A percentile compares a stretch with the other conserved stretches of the same genome.
Conservation (phyloP, 306 rosid genomes). For the Pterocarpus santalinus region DNA sequence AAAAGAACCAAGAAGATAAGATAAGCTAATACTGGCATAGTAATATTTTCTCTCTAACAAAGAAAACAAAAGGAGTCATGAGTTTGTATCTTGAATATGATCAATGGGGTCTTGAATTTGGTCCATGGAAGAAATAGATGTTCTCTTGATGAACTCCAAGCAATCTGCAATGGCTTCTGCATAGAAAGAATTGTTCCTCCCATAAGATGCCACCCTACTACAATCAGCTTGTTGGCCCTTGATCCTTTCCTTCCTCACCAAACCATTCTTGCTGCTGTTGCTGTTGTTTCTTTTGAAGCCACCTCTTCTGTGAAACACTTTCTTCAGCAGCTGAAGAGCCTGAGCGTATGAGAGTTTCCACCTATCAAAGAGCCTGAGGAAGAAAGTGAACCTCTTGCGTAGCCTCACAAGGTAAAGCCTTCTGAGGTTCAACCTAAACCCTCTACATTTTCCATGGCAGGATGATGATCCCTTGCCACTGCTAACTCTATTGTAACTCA, state of each 20-base stretch:
- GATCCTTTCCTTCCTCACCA: conserved; percentile 41
- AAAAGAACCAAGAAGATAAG: conserved; percentile 21
- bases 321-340: conserved; percentile 54
- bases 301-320: conserved; percentile 38
- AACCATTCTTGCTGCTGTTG: conserved; percentile 44
- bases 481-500: conserved; percentile 58
- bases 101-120: conserved; percentile 54
- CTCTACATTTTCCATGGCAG: conserved; percentile 57
- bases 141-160: conserved; percentile 85
- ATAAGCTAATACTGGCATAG: neutral
- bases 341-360: conserved; percentile 53
- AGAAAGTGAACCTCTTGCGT: conserved; percentile 55
- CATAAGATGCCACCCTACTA: conserved; percentile 51
- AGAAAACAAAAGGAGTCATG: conserved; percentile 35
- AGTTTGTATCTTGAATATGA: conserved; percentile 49
- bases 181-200: conserved; percentile 80
- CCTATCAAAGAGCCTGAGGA: conserved; percentile 56
- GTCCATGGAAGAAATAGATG: conserved; percentile 70
- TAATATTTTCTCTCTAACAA: conserved; percentile 32
- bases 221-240: conserved; percentile 39
- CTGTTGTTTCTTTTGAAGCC: conserved; percentile 51
- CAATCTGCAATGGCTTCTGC: conserved; percentile 96
- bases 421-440: conserved; percentile 64
- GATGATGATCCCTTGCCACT: conserved; percentile 47
- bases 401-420: conserved; percentile 55